Base-by-base conservation (phyloP, 768 basidiomycete species). In the Lactarius psammicola region DNA sequence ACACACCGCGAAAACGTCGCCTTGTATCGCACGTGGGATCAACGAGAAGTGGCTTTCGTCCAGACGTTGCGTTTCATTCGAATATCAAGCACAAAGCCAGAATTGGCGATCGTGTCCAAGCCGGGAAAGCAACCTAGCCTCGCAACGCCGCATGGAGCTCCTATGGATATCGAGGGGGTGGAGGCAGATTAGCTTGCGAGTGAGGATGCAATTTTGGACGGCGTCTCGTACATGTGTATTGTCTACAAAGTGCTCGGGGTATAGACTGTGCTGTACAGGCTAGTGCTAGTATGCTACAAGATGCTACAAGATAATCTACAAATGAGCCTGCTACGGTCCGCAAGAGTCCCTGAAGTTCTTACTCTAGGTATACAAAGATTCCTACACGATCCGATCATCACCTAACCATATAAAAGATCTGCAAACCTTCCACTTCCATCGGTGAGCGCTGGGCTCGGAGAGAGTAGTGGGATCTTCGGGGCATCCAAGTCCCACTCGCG, bases 21-120 rank as follows among this genome's bases (percentile, higher is more conserved):
- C 33, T 78, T 93, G 4, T 91, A 92, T 74, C 83, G 89, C 46
- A 76, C 78, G 64, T 94, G 92, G 92, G 89, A 93, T 71, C 87
- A 89, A 69, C 85, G 83, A 65, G 89, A 92, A 70, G 76, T 85
- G 4, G 84, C 88, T 5, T 94, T 83, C 74, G 80, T 89, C 46
- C 82, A 89, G 59, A 80, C 87, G 18, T 79, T 94, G 59, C 87
- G 89, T 51, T 90, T 88, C 75, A 84, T 93, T 67, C 86, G 90
- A 63, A 87, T 94, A 76, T 87, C 80, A 58, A 87, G 88, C 72
- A 74, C 76, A 20, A 76, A 84, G 55, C 83, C 85, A 0, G 75
- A 79, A 1, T 63, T 76, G 8, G 72, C 77, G 20, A 74, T 86
- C 38, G 77, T 90, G 13, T 85, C 89, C 17, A 82, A 80, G 66